These are phyloP conservation scores for Capsella bursapastoris DNA, from an alignment of 345 rosid genomes.

Conservation along the genomic window DNA sequence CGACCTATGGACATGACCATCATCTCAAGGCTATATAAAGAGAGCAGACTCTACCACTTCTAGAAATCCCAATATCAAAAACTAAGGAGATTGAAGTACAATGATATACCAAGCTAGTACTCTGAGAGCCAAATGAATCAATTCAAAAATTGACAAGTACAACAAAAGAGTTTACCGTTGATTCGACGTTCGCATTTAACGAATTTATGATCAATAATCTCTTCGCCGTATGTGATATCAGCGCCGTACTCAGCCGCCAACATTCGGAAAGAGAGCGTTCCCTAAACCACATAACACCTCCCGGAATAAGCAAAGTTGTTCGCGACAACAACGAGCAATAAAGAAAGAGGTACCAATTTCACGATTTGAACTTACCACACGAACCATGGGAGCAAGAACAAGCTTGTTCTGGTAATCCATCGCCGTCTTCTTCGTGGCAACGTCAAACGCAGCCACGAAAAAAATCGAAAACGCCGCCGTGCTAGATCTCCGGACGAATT, in stretches of 20 bases:
- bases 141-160: background rate
- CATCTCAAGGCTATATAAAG: too few species aligned
- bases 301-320: background rate
- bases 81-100: background rate
- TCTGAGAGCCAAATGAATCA: constrained; percentile 4
- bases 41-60: too few species aligned
- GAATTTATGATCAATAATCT: constrained; percentile 81
- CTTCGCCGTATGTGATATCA: constrained; percentile 90
- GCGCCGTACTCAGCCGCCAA: constrained; percentile 91
- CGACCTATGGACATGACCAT: too few species aligned
- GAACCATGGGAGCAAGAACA: constrained; percentile 97
- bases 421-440: constrained; percentile 40
- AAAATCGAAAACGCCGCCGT: background rate
- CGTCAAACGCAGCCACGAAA: constrained; percentile 38
- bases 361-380: constrained; percentile 65
- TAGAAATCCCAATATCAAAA: too few species aligned
- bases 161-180: constrained; percentile 53
- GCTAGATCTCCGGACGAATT: constrained; percentile 29
- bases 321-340: background rate
- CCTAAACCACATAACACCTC: constrained; percentile 50
- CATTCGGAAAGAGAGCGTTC: constrained; percentile 78
- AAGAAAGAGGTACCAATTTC: background rate
- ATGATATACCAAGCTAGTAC: background rate
- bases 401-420: constrained; percentile 89
- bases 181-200: constrained; percentile 72